A percentile compares a stretch with the other conserved stretches of the same genome.
phyloP scores from a whole-genome alignment of 768 basidiomycete species.

The Leccinum fibrillosum region DNA sequence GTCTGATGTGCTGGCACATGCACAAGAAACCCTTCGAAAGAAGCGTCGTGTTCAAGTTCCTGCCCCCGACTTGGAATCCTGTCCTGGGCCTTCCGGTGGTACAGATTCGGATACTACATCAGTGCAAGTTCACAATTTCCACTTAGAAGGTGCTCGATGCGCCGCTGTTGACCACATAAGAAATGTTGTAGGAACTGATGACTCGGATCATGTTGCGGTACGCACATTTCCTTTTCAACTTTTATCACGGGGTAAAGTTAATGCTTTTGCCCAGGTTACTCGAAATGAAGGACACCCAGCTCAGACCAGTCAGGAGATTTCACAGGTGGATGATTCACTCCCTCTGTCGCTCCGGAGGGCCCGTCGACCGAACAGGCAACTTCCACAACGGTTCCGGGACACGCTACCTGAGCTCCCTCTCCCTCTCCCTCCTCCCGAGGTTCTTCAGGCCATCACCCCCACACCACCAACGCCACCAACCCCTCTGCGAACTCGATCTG shows the following conservation, averaged over 20 bases:
- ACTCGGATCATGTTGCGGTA: too few species aligned
- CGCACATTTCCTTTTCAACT: too few species aligned
- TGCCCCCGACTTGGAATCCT: neutral
- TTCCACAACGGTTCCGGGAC: neutral
- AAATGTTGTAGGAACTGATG: too few species aligned
- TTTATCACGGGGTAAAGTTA: neutral
- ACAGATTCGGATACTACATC: too few species aligned
- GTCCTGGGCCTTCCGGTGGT: too few species aligned
- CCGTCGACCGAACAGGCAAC: neutral
- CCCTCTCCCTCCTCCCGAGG: neutral
- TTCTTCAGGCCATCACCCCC: neutral
- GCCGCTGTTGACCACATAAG: too few species aligned
- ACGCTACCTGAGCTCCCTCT: neutral
- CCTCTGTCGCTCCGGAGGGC: neutral
- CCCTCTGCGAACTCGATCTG: neutral
- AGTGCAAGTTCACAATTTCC: too few species aligned
- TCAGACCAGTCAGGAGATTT: neutral
- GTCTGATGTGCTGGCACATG: neutral
- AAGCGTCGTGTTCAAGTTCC: too few species aligned
- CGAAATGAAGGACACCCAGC: too few species aligned
- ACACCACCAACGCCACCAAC: neutral
- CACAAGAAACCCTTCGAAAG: too few species aligned
- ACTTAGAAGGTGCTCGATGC: too few species aligned
- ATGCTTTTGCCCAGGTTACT: neutral
- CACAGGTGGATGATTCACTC: too few species aligned